Evolutionary conservation across 495 filamentous ascomycete species (phyloP).

Genomic region (Cetradonia linearis): DNA sequence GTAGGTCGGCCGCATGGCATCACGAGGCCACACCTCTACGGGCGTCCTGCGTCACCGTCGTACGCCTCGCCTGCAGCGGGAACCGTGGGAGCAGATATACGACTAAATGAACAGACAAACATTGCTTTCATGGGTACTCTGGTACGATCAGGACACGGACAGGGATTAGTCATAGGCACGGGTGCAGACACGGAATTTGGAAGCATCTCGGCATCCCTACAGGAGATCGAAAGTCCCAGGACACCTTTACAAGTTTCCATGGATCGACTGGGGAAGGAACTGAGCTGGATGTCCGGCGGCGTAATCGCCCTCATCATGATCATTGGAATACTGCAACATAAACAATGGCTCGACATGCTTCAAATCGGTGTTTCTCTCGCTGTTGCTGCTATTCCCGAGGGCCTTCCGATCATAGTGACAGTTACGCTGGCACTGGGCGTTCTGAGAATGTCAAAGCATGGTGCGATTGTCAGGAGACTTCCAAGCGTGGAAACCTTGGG

Average conservation of each 20-base stretch:
- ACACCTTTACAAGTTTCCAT: conserved; percentile 94
- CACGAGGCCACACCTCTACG: conserved; percentile 20
- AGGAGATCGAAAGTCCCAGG: conserved; percentile 86
- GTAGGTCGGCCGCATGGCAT: conserved; percentile 28
- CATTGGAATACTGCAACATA: conserved; percentile 78
- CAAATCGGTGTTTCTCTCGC: conserved; percentile 95
- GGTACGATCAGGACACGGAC: conserved; percentile 90
- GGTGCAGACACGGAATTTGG: conserved; percentile 91
- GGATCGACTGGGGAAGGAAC: conserved; percentile 86
- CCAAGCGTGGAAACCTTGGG: conserved; percentile 97
- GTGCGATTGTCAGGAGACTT: conserved; percentile 88
- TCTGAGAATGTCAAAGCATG: conserved; percentile 83
- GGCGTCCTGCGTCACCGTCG: conserved; percentile 45
- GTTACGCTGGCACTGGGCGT: conserved; percentile 92
- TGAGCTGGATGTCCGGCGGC: conserved; percentile 91
- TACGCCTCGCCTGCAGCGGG: conserved; percentile 52
- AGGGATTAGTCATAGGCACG: conserved; percentile 90
- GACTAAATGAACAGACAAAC: conserved; percentile 59
- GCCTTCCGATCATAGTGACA: conserved; percentile 94
- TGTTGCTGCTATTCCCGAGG: conserved; percentile 94
- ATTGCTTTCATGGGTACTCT: conserved; percentile 98
- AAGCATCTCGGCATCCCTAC: conserved; percentile 83
- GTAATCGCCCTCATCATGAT: conserved; percentile 89
- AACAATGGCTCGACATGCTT: conserved; percentile 87
- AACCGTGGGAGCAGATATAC: conserved; percentile 53